Percentiles rank a stretch among this genome's conserved stretches.
Conservation (phyloP, 495 filamentous ascomycete genomes). For the Cenococcum geophilum region DNA sequence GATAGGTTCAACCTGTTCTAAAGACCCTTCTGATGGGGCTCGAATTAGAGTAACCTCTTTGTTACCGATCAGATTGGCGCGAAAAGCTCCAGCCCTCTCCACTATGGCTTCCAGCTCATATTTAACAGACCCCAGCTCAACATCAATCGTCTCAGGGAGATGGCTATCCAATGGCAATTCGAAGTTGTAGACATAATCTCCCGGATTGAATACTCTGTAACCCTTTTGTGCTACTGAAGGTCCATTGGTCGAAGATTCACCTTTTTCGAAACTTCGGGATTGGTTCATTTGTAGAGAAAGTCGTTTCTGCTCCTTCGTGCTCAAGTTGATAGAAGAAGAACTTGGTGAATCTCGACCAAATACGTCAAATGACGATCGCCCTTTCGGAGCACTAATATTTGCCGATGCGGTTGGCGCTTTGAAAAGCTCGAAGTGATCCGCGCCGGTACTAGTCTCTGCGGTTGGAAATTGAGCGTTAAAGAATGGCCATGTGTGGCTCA, state of each 20-base stretch:
- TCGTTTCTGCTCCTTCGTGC: slow-evolving; percentile 50
- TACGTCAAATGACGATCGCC: slow-evolving; percentile 21
- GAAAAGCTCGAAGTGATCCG: slow-evolving; percentile 52
- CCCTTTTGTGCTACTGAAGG: slow-evolving; percentile 72
- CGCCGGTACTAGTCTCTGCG: slow-evolving; percentile 59
- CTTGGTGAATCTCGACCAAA: slow-evolving; percentile 44
- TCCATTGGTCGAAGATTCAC: slow-evolving; percentile 55
- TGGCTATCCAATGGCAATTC: slow-evolving; percentile 91
- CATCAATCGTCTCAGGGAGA: slow-evolving; percentile 83
- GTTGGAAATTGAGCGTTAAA: slow-evolving; percentile 66
- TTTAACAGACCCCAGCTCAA: slow-evolving; percentile 79
- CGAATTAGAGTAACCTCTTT: slow-evolving; percentile 85
- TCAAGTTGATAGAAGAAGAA: slow-evolving; percentile 42
- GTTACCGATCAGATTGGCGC: slow-evolving; percentile 75
- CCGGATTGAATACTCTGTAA: slow-evolving; percentile 82
- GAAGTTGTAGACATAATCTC: slow-evolving; percentile 90
- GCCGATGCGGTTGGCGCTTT: slow-evolving; percentile 34
- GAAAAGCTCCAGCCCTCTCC: slow-evolving; percentile 87
- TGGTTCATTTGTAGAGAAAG: slow-evolving; percentile 75
- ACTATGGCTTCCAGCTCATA: slow-evolving; percentile 86
- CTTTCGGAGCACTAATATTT: slow-evolving; percentile 12
- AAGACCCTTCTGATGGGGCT: slow-evolving; percentile 80
- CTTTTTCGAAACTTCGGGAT: slow-evolving; percentile 81
- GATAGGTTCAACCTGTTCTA: slow-evolving; percentile 93
- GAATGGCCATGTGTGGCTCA: slow-evolving; percentile 72